Percentiles rank a stretch among this genome's conserved stretches.
phyloP scores from a whole-genome alignment of 2,329 filamentous ascomycete species.

The Cercospora sp. region DNA sequence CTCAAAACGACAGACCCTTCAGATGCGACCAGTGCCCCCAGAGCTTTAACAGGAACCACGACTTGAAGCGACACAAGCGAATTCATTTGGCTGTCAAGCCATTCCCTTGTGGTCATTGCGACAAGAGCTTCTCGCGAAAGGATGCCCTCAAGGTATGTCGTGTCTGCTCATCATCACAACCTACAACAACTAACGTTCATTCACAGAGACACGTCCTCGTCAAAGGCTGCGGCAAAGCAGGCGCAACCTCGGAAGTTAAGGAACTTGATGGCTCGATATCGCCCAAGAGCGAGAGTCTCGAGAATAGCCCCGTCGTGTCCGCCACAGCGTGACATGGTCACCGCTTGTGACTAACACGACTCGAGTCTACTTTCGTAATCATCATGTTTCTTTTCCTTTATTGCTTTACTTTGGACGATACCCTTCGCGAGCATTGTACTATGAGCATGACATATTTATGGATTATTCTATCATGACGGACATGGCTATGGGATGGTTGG shows the following conservation, averaged over 20 bases:
- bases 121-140: constrained; percentile 95
- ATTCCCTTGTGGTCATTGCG: constrained; percentile 85
- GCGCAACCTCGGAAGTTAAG: constrained; percentile 38
- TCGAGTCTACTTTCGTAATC: background rate
- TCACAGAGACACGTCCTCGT: constrained; percentile 65
- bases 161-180: background rate
- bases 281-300: constrained; percentile 38
- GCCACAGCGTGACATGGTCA: constrained; percentile 27
- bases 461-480: constrained; percentile 17
- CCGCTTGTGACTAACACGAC: background rate
- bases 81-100: constrained; percentile 96
- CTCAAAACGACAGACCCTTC: constrained; percentile 79
- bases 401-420: constrained; percentile 24
- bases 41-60: constrained; percentile 94
- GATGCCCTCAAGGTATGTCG: constrained; percentile 87
- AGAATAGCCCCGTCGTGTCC: constrained; percentile 36
- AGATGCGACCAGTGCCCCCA: constrained; percentile 91
- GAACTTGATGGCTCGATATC: constrained; percentile 41
- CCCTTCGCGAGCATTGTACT: constrained; percentile 28
- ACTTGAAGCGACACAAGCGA: constrained; percentile 90
- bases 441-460: constrained; percentile 18
- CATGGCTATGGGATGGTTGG: constrained; percentile 4
- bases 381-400: constrained; percentile 1
- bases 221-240: constrained; percentile 63
- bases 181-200: constrained; percentile 43